Evolutionary conservation across 2,329 filamentous ascomycete genomes (phyloP).

Genomic region (Zasmidium citrigriseum): DNA sequence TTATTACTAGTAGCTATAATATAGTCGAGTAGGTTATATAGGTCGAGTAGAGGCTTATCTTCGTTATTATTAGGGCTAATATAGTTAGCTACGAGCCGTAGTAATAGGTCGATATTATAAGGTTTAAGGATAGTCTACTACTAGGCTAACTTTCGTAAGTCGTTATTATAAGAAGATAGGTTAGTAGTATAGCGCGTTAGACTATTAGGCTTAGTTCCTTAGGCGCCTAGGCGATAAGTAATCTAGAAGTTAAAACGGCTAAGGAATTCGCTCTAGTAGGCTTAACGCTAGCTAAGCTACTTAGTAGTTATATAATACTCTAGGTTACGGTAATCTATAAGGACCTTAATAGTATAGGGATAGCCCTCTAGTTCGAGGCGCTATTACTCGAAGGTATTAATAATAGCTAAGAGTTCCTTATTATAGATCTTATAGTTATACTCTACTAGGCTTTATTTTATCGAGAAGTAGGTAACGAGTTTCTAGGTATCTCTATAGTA

Average conservation of each 20-base stretch:
- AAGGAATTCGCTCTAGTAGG: slow-evolving; percentile 26
- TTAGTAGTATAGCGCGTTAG: background rate
- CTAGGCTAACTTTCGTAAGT: background rate
- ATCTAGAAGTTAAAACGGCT: background rate
- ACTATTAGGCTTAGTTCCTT: slow-evolving; percentile 8
- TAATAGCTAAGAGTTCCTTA: slow-evolving; percentile 35
- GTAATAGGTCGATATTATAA: background rate
- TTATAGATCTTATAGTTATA: too few species aligned
- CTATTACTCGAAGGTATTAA: slow-evolving; percentile 32
- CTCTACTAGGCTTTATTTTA: slow-evolving; percentile 29
- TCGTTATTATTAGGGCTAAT: background rate
- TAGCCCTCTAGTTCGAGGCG: slow-evolving; percentile 26
- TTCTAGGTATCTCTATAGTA: background rate
- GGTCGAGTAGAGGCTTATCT: background rate
- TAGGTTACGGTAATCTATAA: slow-evolving; percentile 34
- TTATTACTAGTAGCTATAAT: background rate
- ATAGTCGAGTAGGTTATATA: background rate
- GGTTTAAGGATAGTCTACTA: background rate
- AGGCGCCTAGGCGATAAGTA: slow-evolving; percentile 1
- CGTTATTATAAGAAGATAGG: background rate
- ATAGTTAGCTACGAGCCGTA: background rate
- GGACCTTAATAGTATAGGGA: slow-evolving; percentile 19
- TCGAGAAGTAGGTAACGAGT: slow-evolving; percentile 28
- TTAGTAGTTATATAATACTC: slow-evolving; percentile 33
- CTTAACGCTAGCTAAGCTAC: slow-evolving; percentile 30